Percentiles rank a stretch among this genome's conserved stretches.
Evolutionary conservation across 768 basidiomycete genomes (phyloP).

Genomic region (Pisolithus albus): DNA sequence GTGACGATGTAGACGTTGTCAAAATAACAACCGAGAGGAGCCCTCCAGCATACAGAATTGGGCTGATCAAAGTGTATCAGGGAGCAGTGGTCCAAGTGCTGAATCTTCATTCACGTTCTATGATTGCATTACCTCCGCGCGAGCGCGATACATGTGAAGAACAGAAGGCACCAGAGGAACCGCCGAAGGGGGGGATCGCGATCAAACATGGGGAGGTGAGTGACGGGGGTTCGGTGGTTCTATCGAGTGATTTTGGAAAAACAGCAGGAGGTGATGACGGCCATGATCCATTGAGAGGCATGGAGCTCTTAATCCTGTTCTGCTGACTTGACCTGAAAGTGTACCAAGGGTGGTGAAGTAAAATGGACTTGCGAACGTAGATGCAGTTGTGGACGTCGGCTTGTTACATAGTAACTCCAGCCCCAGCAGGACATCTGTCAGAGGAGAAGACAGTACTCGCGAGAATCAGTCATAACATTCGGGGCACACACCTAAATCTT

Average conservation of each 20-base stretch:
- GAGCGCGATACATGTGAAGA: slow-evolving; percentile 14
- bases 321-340: too few species aligned
- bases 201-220: background rate
- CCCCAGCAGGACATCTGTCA: too few species aligned
- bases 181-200: slow-evolving; percentile 8
- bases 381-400: too few species aligned
- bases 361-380: too few species aligned
- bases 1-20: slow-evolving; percentile 12
- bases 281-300: background rate
- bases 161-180: background rate
- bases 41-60: slow-evolving; percentile 20
- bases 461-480: too few species aligned
- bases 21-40: slow-evolving; percentile 22
- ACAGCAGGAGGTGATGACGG: slow-evolving; percentile 1
- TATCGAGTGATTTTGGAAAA: background rate
- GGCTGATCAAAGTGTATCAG: slow-evolving; percentile 22
- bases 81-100: slow-evolving; percentile 27
- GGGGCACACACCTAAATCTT: too few species aligned
- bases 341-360: too few species aligned
- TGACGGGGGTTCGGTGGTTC: background rate
- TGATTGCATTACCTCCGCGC: slow-evolving; percentile 1
- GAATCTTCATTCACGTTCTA: slow-evolving; percentile 14
- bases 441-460: too few species aligned
- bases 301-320: background rate
- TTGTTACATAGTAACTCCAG: too few species aligned